These are phyloP conservation scores for Ceratobasidium sp. DNA, from an alignment of 1,284 basidiomycete species.

Conservation along the genomic window DNA sequence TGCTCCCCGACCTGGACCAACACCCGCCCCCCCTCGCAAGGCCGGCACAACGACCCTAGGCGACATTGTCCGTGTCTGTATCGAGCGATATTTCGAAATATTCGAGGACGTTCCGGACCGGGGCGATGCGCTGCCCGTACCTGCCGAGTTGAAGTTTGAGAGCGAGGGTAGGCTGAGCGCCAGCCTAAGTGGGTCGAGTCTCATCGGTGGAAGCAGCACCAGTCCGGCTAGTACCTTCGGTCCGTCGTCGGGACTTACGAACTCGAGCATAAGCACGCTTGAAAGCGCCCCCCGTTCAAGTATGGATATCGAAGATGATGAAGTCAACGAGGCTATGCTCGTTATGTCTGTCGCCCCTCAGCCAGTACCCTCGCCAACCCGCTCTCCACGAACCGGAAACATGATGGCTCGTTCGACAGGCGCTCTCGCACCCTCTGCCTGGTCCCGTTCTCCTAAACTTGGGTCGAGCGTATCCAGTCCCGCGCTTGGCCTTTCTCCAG, in stretches of 20 bases:
- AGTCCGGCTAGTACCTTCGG: constrained; percentile 2
- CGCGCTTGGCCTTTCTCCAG: constrained; percentile 32
- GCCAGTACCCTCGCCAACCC: constrained; percentile 41
- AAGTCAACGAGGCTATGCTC: constrained; percentile 74
- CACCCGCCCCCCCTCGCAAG: constrained; percentile 41
- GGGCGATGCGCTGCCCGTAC: constrained; percentile 60
- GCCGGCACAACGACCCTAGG: constrained; percentile 70
- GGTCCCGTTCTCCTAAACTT: constrained; percentile 41
- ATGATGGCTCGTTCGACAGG: constrained; percentile 34
- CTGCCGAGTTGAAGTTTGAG: constrained; percentile 31
- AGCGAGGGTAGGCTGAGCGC: constrained; percentile 15
- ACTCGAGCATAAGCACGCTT: constrained; percentile 47
- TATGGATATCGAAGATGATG: constrained; percentile 63
- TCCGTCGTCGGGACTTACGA: constrained; percentile 6
- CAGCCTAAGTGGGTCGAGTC: constrained; percentile 14
- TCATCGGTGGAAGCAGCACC: not conserved
- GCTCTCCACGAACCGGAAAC: constrained; percentile 27
- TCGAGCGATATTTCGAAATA: constrained; percentile 81
- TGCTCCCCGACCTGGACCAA: not conserved
- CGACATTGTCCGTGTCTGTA: constrained; percentile 73
- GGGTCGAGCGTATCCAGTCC: constrained; percentile 41
- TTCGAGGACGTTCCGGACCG: constrained; percentile 79
- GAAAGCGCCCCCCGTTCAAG: constrained; percentile 42
- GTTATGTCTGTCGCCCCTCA: constrained; percentile 71
- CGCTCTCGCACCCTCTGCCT: constrained; percentile 40